phyloP scores from a whole-genome alignment of 2,329 filamentous ascomycete species.

The Eutypella sp. region DNA sequence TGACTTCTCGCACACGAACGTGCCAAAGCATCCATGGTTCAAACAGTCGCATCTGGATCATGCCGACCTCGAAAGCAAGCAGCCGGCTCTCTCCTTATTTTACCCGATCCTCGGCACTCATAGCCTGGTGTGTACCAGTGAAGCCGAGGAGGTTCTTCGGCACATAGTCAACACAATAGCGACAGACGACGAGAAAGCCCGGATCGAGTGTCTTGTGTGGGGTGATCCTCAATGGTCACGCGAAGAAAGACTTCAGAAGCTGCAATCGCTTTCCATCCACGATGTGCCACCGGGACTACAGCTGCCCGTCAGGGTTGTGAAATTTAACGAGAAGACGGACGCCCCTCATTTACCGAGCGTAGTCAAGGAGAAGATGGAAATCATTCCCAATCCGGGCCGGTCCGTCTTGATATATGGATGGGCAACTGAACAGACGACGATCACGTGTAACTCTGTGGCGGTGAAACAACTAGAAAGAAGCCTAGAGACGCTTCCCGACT shows the following conservation, averaged over 20 bases:
- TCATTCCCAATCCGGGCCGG: constrained; percentile 44
- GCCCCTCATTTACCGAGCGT: constrained; percentile 17
- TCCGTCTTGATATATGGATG: constrained; percentile 72
- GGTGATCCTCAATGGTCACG: constrained; percentile 15
- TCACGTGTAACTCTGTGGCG: constrained; percentile 67
- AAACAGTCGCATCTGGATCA: constrained; percentile 59
- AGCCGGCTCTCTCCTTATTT: constrained; percentile 55
- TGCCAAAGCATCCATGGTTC: constrained; percentile 33
- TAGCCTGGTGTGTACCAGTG: constrained; percentile 59
- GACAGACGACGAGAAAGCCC: constrained; percentile 53
- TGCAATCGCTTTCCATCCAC: constrained; percentile 33
- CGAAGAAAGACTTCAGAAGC: constrained; percentile 20
- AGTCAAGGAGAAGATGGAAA: constrained; percentile 33
- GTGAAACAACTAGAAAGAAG: constrained; percentile 57
- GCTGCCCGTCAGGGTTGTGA: constrained; percentile 56
- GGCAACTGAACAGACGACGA: constrained; percentile 56
- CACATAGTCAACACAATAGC: constrained; percentile 62
- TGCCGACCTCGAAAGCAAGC: constrained; percentile 57
- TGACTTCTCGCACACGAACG: constrained; percentile 59
- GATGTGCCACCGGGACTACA: constrained; percentile 30
- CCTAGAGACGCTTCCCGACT: constrained; percentile 19
- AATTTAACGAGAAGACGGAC: constrained; percentile 35
- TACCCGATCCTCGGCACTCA: constrained; percentile 56
- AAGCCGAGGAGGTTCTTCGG: constrained; percentile 62
- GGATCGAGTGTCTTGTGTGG: constrained; percentile 56